A percentile compares a stretch with the other conserved stretches of the same genome.
Conservation (phyloP, 208 protist species). For the Sergeia podlipaevii region DNA sequence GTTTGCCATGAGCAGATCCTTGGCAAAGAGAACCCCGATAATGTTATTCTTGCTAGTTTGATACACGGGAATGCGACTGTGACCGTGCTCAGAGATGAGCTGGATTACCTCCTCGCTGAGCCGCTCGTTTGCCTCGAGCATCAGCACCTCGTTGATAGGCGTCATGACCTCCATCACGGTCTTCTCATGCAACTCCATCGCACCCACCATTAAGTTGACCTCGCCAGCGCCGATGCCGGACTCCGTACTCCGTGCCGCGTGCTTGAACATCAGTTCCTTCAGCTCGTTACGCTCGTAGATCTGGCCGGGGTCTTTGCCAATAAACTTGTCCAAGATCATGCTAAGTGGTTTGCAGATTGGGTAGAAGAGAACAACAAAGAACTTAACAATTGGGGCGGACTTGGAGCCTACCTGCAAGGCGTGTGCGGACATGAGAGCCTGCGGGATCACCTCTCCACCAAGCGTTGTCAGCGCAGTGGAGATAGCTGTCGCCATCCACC, state of each 20-base stretch:
- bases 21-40: conserved; percentile 89
- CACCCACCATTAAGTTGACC: conserved; percentile 91
- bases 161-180: conserved; percentile 94
- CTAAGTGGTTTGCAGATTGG: conserved; percentile 93
- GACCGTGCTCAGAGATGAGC: conserved; percentile 89
- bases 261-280: conserved; percentile 95
- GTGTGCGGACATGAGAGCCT: conserved; percentile 93
- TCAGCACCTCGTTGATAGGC: conserved; percentile 90
- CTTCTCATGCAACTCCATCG: conserved; percentile 94
- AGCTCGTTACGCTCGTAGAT: conserved; percentile 95
- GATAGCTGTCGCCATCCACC: conserved; percentile 86
- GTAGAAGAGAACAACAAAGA: conserved; percentile 94
- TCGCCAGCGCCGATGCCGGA: conserved; percentile 87
- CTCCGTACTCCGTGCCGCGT: conserved; percentile 83
- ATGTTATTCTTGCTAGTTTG: conserved; percentile 90
- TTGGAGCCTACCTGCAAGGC: conserved; percentile 91
- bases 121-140: conserved; percentile 89
- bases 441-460: conserved; percentile 95
- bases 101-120: conserved; percentile 92
- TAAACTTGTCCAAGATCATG: conserved; percentile 87
- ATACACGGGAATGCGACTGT: conserved; percentile 94
- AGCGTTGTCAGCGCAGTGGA: conserved; percentile 93
- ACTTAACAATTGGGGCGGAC: conserved; percentile 87
- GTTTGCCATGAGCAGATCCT: conserved; percentile 95
- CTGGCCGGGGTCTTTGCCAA: conserved; percentile 93